Evolutionary conservation across 2,329 filamentous ascomycete species (phyloP).

Genomic region (Pseudopyrenochaeta lycopersici): DNA sequence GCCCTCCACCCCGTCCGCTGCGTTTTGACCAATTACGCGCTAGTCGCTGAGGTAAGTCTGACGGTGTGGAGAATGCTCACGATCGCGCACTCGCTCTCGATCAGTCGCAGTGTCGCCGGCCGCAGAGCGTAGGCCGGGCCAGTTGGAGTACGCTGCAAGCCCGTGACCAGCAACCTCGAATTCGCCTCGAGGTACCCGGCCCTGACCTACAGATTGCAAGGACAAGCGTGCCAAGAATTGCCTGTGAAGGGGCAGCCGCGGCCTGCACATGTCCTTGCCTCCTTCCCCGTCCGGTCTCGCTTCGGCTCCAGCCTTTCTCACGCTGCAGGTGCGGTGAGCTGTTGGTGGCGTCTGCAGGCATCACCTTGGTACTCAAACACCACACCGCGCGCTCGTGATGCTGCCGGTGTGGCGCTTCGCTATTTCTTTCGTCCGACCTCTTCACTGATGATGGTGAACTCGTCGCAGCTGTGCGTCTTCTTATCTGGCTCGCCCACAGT

Average conservation of each 20-base stretch:
- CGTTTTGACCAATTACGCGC: neutral
- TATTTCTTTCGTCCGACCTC: neutral
- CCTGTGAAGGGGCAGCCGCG: constrained; percentile 14
- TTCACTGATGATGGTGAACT: neutral
- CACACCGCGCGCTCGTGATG: constrained; percentile 3
- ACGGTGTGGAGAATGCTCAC: constrained; percentile 1
- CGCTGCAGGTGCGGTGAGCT: constrained; percentile 11
- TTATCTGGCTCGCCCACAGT: constrained; percentile 17
- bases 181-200: neutral
- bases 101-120: too few relatives aligned
- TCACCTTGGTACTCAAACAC: constrained; percentile 12
- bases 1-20: too few relatives aligned
- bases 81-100: too few relatives aligned
- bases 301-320: constrained; percentile 19
- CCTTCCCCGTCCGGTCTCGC: constrained; percentile 26
- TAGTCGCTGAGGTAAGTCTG: constrained; percentile 9
- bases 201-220: neutral
- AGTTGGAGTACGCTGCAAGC: too few relatives aligned
- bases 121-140: too few relatives aligned
- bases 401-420: neutral
- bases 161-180: neutral
- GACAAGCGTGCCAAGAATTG: neutral
- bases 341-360: constrained; percentile 19
- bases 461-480: neutral
- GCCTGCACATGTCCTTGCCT: constrained; percentile 16